Percentiles rank a stretch among this genome's conserved stretches.
Evolutionary conservation across 371 early-diverging fungal genomes (phyloP).

Genomic region (Choanephora cucurbitarum): DNA sequence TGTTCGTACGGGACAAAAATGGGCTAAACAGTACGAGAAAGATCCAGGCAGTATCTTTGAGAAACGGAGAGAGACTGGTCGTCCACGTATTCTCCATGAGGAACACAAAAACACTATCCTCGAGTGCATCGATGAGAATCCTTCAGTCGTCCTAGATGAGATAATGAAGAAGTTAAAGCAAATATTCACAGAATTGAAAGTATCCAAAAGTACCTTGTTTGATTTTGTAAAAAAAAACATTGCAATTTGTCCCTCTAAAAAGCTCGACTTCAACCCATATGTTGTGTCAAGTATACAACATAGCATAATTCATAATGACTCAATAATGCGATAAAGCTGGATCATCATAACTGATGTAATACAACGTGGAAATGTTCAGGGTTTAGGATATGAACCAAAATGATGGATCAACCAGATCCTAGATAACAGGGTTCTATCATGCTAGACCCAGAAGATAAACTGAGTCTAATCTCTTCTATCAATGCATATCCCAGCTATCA

Average conservation of each 20-base stretch:
- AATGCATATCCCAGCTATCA: too few relatives aligned
- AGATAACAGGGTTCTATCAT: too few relatives aligned
- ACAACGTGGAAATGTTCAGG: too few relatives aligned
- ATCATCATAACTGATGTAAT: too few relatives aligned
- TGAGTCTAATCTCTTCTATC: too few relatives aligned
- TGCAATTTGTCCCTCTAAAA: constrained; percentile 19
- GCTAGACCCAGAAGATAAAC: too few relatives aligned
- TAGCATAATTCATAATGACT: too few relatives aligned
- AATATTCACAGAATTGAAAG: constrained; percentile 18
- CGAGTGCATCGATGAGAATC: constrained; percentile 16
- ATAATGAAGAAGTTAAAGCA: constrained; percentile 14
- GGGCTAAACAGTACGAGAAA: constrained; percentile 21
- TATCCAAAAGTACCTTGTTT: constrained; percentile 21
- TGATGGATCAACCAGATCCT: too few relatives aligned
- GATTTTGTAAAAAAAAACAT: constrained; percentile 20
- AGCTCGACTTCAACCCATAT: constrained; percentile 7
- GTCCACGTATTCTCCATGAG: constrained; percentile 14
- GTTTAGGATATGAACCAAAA: too few relatives aligned
- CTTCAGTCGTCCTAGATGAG: constrained; percentile 10
- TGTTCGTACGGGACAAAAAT: constrained; percentile 14
- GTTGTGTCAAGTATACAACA: too few relatives aligned
- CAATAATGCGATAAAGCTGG: too few relatives aligned
- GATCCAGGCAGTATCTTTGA: constrained; percentile 18
- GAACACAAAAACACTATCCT: constrained; percentile 13
- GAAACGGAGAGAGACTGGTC: constrained; percentile 13